Conservation (phyloP, 108 stramenopile species). For the Nannochloropsis gaditana region DNA sequence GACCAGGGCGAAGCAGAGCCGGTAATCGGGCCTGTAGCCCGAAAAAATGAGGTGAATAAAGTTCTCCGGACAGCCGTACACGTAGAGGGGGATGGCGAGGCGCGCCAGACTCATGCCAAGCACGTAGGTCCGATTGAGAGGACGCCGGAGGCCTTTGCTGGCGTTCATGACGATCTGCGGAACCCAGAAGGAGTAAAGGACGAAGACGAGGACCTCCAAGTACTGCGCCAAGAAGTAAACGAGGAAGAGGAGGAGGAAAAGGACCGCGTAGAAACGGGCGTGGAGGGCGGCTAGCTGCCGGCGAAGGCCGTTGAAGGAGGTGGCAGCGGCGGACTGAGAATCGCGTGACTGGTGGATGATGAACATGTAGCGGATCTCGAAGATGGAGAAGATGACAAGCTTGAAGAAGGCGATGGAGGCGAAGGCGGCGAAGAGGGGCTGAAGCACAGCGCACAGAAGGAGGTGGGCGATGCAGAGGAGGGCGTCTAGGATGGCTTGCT, state of each 20-base stretch:
- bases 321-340: conserved; percentile 42
- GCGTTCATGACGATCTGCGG: conserved; percentile 85
- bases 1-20: conserved; percentile 62
- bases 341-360: conserved; percentile 74
- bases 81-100: conserved; percentile 76
- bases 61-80: conserved; percentile 73
- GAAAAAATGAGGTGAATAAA: conserved; percentile 67
- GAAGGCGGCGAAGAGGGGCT: conserved; percentile 76
- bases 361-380: conserved; percentile 91
- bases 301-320: conserved; percentile 61
- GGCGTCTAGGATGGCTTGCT: conserved; percentile 84
- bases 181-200: conserved; percentile 88
- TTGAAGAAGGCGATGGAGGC: conserved; percentile 68
- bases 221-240: conserved; percentile 61
- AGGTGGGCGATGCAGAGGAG: conserved; percentile 77
- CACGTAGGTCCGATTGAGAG: conserved; percentile 71
- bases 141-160: conserved; percentile 67
- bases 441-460: conserved; percentile 70
- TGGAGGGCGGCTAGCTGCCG: conserved; percentile 72
- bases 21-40: conserved; percentile 59
- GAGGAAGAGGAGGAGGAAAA: conserved; percentile 63
- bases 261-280: conserved; percentile 73
- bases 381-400: conserved; percentile 81
- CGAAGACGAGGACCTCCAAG: conserved; percentile 60
- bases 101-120: conserved; percentile 77